These are phyloP conservation scores for Penicillium waksmanii DNA, from an alignment of 495 filamentous ascomycete species.

Conservation along the genomic window DNA sequence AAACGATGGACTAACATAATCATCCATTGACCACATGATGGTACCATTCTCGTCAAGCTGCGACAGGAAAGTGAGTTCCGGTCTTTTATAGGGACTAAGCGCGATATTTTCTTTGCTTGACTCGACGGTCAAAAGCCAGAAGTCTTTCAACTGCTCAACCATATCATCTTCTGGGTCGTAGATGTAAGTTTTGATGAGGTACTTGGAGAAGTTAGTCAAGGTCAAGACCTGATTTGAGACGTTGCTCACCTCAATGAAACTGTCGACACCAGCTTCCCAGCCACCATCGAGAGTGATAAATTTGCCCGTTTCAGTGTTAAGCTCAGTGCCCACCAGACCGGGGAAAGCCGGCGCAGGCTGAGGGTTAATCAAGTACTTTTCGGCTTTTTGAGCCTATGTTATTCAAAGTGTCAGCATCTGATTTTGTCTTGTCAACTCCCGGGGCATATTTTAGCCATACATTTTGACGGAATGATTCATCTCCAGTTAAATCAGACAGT, in stretches of 20 bases:
- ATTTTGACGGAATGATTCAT: constrained; percentile 26
- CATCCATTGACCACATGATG: constrained; percentile 32
- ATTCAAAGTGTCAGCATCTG: neutral
- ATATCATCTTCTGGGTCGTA: constrained; percentile 59
- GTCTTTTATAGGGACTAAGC: constrained; percentile 61
- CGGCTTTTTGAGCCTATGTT: constrained; percentile 21
- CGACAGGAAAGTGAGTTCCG: constrained; percentile 71
- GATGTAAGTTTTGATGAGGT: constrained; percentile 80
- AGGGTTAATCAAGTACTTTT: constrained; percentile 24
- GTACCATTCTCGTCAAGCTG: constrained; percentile 48
- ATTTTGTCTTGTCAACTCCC: neutral
- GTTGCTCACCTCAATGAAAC: constrained; percentile 24
- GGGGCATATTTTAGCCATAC: constrained; percentile 13
- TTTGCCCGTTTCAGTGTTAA: constrained; percentile 25
- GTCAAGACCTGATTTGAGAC: neutral
- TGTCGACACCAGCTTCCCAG: constrained; percentile 29
- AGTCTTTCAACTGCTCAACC: constrained; percentile 58
- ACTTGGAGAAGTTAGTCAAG: constrained; percentile 43
- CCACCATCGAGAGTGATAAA: constrained; percentile 29
- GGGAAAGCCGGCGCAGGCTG: constrained; percentile 22
- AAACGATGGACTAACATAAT: constrained; percentile 18
- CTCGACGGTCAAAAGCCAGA: constrained; percentile 71
- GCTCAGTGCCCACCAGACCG: constrained; percentile 25
- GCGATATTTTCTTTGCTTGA: constrained; percentile 67
- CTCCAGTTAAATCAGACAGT: constrained; percentile 29